Base-by-base conservation (phyloP, 2,329 filamentous ascomycete genomes). In the Stachybotrys chlorohalonatus region DNA sequence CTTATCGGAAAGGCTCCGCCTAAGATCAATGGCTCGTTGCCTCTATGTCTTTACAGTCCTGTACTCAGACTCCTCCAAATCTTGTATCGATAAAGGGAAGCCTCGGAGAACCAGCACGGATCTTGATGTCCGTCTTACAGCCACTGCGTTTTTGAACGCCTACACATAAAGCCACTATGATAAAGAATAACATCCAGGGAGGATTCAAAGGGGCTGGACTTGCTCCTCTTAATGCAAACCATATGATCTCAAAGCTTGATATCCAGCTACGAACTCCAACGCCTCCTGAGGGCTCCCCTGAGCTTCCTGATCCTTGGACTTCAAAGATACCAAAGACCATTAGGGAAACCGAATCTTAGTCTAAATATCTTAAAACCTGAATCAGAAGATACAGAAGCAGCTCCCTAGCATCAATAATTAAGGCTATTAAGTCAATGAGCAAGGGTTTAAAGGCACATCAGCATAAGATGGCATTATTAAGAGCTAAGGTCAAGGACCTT, bases 361-460 rank as follows among this genome's bases (percentile, higher is more conserved):
- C 53, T 52, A 13, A 54, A 54, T 54, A 54, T 45, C 48, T 54
- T 8, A 5, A 54, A 56, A 54, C 32, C 31, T 31, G 49, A 52
- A 56, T 42, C 46, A 30, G 32, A 39, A 51, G 32, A 47, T 49
- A 51, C 24, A 6, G 52, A 36, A 54, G 49, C 49, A 54, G 48
- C 53, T 54, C 53, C 46, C 48, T 39, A 47, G 42, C 36, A 47
- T 51, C 49, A 46, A 54, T 52, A 48, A 15, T 54, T 8, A 24
- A 52, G 39, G 48, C 39, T 17, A 6, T 47, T 7, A 47, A 52
- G 49, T 47, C 31, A 42, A 31, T 51, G 30, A 36, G 7, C 31
- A 51, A 42, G 49, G 31, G 49, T 42, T 42, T 31, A 4, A 51
- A 51, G 49, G 49, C 24, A 36, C n/a, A 51, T 32, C 42, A n/a